Conservation (phyloP, 2,329 filamentous ascomycete genomes). For the Cucurbitaria berberidis region DNA sequence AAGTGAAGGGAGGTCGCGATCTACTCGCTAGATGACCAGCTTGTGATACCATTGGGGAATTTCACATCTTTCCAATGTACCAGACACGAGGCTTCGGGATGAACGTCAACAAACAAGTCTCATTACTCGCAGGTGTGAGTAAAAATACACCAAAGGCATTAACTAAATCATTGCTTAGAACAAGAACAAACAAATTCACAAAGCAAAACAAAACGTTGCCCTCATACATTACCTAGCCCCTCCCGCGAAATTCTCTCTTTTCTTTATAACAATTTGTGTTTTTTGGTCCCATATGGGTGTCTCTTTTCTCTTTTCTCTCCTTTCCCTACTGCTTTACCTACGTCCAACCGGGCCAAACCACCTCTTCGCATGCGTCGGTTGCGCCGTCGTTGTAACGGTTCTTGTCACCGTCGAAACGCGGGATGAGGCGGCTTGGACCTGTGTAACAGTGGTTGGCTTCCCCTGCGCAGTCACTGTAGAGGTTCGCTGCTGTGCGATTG, state of each 20-base stretch:
- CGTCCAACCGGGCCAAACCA: neutral
- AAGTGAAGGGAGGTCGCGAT: too few relatives aligned
- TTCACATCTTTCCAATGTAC: too few relatives aligned
- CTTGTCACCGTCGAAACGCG: neutral
- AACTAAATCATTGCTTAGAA: too few relatives aligned
- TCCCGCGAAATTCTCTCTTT: neutral
- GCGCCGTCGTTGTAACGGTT: neutral
- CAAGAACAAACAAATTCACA: neutral
- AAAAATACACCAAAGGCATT: too few relatives aligned
- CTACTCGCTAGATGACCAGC: too few relatives aligned
- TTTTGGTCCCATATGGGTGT: too few relatives aligned
- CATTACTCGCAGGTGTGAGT: too few relatives aligned
- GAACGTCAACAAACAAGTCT: too few relatives aligned
- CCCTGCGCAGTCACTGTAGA: neutral
- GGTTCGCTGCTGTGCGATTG: neutral
- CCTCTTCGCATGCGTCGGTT: neutral
- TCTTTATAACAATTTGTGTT: neutral
- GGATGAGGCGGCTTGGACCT: neutral
- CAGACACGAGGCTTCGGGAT: too few relatives aligned
- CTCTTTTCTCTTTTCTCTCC: neutral
- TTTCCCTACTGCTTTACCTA: neutral
- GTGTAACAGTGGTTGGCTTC: neutral
- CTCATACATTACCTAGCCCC: neutral
- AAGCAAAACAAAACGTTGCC: neutral
- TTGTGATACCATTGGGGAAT: too few relatives aligned